These are phyloP conservation scores for Candida tunisiensis DNA, from an alignment of 1,139 yeast genomes.

Conservation along the genomic window DNA sequence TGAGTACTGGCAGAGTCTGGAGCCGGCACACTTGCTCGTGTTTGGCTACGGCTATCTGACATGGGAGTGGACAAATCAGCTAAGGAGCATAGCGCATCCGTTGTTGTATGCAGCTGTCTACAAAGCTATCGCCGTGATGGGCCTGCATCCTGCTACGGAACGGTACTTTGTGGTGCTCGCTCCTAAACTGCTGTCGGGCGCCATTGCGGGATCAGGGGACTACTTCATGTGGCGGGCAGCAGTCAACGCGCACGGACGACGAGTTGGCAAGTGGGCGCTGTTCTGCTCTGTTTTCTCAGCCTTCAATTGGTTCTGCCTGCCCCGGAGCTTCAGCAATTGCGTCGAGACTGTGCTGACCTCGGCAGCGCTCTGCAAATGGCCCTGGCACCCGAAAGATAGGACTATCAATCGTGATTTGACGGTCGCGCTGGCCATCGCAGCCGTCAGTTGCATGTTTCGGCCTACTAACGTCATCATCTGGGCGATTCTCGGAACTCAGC, in stretches of 20 bases:
- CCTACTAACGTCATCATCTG: slow-evolving; percentile 77
- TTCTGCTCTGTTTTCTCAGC: slow-evolving; percentile 47
- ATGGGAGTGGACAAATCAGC: slow-evolving; percentile 82
- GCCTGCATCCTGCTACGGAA: too few relatives aligned
- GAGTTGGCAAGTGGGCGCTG: slow-evolving; percentile 30
- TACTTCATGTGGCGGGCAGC: slow-evolving; percentile 36
- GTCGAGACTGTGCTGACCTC: slow-evolving; percentile 62
- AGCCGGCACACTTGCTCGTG: slow-evolving; percentile 68
- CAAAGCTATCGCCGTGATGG: slow-evolving; percentile 10
- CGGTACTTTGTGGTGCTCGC: slow-evolving; percentile 18
- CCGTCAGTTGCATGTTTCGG: slow-evolving; percentile 31
- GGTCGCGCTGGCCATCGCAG: slow-evolving; percentile 11
- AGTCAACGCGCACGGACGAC: slow-evolving; percentile 11
- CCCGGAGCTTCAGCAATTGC: slow-evolving; percentile 78
- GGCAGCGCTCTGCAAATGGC: slow-evolving; percentile 61
- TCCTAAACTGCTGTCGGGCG: slow-evolving; percentile 58
- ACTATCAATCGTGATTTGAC: slow-evolving; percentile 3
- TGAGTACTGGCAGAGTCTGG: slow-evolving; percentile 84
- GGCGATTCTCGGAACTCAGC: slow-evolving; percentile 36
- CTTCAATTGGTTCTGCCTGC: slow-evolving; percentile 66
- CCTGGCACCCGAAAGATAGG: slow-evolving; percentile 26
- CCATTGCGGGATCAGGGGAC: slow-evolving; percentile 62
- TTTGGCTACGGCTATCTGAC: slow-evolving; percentile 76
- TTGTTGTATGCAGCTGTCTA: slow-evolving; percentile 37
- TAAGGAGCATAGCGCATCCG: slow-evolving; percentile 75